Percentiles rank a stretch among this genome's conserved stretches.
These are phyloP conservation scores for Cucurbita maxima DNA, from an alignment of 306 rosid genomes.

Conservation along the genomic window DNA sequence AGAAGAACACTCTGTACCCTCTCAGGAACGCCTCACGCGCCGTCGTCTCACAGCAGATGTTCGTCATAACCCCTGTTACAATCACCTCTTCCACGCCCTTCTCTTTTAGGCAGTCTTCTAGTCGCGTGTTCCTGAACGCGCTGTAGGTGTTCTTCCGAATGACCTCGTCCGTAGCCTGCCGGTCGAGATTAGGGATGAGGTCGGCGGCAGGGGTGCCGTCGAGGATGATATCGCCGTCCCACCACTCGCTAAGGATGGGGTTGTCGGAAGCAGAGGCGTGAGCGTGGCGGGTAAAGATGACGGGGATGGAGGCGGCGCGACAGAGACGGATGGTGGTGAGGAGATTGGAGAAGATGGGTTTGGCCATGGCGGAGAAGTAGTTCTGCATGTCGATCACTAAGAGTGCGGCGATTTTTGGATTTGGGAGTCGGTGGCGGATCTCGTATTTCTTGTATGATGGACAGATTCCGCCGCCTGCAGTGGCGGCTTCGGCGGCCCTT, in stretches of 20 bases:
- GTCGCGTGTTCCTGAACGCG: constrained; percentile 24
- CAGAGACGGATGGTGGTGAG: constrained; percentile 48
- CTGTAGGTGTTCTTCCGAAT: constrained; percentile 49
- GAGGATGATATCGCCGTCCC: constrained; percentile 38
- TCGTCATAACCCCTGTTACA: constrained; percentile 58
- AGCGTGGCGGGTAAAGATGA: constrained; percentile 62
- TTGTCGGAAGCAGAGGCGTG: constrained; percentile 33
- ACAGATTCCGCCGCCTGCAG: no score
- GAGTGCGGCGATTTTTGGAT: constrained; percentile 36
- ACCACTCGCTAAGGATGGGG: constrained; percentile 53
- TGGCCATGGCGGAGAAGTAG: constrained; percentile 30
- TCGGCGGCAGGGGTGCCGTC: constrained; percentile 42
- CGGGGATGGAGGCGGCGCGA: constrained; percentile 43
- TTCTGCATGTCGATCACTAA: constrained; percentile 55
- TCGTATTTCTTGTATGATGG: constrained; percentile 32
- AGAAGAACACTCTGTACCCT: constrained; percentile 61
- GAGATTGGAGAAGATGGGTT: constrained; percentile 35
- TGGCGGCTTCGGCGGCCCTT: background rate
- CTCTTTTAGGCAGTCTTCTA: constrained; percentile 36
- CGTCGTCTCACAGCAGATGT: constrained; percentile 65
- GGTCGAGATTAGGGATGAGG: constrained; percentile 30
- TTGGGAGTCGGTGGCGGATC: constrained; percentile 32
- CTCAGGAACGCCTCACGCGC: constrained; percentile 57
- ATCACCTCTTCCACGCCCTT: constrained; percentile 56
- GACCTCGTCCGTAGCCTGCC: constrained; percentile 11